Base-by-base conservation (phyloP, 2,329 filamentous ascomycete genomes). In the Claviceps sp. region DNA sequence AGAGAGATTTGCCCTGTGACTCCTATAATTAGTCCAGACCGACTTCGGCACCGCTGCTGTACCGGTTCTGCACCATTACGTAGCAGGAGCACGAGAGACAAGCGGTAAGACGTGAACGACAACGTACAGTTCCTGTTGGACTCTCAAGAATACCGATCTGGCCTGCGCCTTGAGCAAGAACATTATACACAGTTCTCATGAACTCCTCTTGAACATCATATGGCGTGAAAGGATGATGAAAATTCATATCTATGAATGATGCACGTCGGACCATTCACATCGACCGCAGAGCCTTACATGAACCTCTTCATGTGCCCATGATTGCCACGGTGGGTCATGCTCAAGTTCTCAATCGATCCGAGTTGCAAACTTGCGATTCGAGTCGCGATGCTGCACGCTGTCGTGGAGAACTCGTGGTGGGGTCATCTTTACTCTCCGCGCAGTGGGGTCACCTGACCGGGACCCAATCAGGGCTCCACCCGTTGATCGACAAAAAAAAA, bases 101-200 rank as follows among this genome's bases (percentile, higher is more conserved):
- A 43, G 26, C 16, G 16, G 6, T 1, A 3, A 8, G 34, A 29
- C 14, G 20, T 13, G 26, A 13, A 13, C 1, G 7, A 13, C 39
- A 2, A 67, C 69, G 57, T 63, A 77, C 76, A 55, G 80, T 85
- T 66, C 90, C 90, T 43, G 90, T 96, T n/a, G 90, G 90, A 45
- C 88, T 95, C 64, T 96, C 90, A 45, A 96, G 83, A 44, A 96
- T 89, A 34, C 87, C 90, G 46, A 95, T 75, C 61, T 90, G 87
- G 8, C 86, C 84, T 43, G 85, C 66, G 4, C 78, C 78, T 23
- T 61, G 62, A 58, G 94, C 82, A 26, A 95, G 78, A 54, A 88
- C 87, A 48, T 80, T 70, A 63, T 95, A 95, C 5, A 93, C 76
- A 0, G 85, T 78, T 58, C 76, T 81, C 90, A 96, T 96, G 62